phyloP scores from a whole-genome alignment of 2,329 filamentous ascomycete species.

The Claviceps monticola region DNA sequence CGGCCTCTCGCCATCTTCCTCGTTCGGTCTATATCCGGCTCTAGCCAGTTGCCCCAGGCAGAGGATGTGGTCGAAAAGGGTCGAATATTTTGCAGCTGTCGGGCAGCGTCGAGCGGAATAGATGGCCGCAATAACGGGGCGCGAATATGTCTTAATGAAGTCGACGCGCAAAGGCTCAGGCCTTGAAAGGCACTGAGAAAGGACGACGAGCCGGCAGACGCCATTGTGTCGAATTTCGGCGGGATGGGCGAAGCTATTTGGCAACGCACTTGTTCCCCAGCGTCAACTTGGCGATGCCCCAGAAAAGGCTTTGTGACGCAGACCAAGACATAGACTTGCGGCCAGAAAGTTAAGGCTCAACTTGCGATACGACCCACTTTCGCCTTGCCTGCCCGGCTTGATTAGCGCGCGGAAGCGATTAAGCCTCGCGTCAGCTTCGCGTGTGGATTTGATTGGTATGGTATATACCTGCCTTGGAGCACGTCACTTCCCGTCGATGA shows the following conservation, averaged over 20 bases:
- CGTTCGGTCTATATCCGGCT: constrained; percentile 61
- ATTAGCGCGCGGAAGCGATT: constrained; percentile 11
- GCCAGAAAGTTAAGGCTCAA: constrained; percentile 14
- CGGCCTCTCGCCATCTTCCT: constrained; percentile 87
- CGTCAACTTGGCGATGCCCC: neutral
- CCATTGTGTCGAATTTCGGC: constrained; percentile 26
- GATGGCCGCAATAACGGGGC: constrained; percentile 18
- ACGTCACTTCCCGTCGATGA: constrained; percentile 16
- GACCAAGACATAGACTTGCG: constrained; percentile 1
- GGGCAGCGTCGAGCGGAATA: constrained; percentile 16
- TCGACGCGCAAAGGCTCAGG: constrained; percentile 30
- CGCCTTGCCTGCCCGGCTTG: too few relatives aligned
- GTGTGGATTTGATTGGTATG: constrained; percentile 13
- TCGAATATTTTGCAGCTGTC: constrained; percentile 35
- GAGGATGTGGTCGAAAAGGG: constrained; percentile 58
- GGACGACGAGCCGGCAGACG: constrained; percentile 27
- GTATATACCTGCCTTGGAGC: constrained; percentile 13
- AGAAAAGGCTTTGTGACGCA: neutral
- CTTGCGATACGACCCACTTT: neutral
- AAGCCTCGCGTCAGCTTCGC: constrained; percentile 33
- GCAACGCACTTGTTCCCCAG: neutral
- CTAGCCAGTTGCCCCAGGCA: constrained; percentile 60
- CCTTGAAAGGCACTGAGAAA: constrained; percentile 37
- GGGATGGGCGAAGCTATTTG: neutral
- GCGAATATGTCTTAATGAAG: constrained; percentile 25